Percentiles rank a stretch among this genome's conserved stretches.
Evolutionary conservation across 163 green algal genomes (phyloP).

Genomic region (Smithsoniella earleae): DNA sequence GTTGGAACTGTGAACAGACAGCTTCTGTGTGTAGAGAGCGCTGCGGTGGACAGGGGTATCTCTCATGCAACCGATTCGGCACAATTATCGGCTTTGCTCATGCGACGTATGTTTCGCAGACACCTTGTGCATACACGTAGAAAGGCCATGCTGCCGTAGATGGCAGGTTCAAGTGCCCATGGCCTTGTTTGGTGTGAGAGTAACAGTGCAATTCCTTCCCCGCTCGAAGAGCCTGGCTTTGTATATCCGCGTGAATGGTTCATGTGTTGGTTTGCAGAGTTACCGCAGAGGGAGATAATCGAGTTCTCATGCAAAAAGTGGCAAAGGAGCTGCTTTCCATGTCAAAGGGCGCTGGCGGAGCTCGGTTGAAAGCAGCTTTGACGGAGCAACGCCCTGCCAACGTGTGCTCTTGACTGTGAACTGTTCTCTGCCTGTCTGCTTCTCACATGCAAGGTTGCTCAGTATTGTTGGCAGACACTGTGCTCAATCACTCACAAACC

Average conservation of each 20-base stretch:
- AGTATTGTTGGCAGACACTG: no score
- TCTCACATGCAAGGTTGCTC: no score
- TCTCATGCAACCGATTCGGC: conserved; percentile 80
- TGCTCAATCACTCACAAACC: no score
- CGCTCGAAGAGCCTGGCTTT: no score
- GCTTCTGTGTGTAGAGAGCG: conserved; percentile 54
- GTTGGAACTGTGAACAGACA: conserved; percentile 65
- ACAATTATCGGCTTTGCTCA: conserved; percentile 78
- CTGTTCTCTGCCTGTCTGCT: conserved; percentile 45
- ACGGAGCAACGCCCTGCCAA: conserved; percentile 1
- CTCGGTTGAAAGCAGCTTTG: conserved; percentile 43
- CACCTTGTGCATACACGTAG: no score
- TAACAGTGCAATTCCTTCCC: no score
- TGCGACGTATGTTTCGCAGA: no score
- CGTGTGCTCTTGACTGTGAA: neutral
- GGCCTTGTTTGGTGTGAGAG: no score
- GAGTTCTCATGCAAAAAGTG: conserved; percentile 87
- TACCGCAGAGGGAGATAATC: conserved; percentile 89
- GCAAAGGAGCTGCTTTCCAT: conserved; percentile 78
- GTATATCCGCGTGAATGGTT: no score
- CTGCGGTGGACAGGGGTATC: conserved; percentile 78
- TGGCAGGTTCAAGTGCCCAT: no score
- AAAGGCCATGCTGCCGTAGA: no score
- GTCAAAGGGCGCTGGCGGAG: neutral
- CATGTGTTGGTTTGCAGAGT: no score